A percentile compares a stretch with the other conserved stretches of the same genome.
phyloP scores from a whole-genome alignment of 257 asterid species.

The Solanum lignicaule region DNA sequence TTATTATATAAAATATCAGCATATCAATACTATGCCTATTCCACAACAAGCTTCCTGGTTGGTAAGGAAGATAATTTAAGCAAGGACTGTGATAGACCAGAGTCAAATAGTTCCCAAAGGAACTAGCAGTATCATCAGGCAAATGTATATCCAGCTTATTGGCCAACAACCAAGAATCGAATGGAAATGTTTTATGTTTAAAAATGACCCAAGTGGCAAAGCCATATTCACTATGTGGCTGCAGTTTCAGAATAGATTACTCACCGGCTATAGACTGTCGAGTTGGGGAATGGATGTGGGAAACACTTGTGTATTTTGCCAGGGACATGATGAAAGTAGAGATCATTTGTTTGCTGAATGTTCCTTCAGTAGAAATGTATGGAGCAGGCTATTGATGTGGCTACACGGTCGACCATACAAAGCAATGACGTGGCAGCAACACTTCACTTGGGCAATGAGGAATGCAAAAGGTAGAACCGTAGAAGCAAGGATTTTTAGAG shows the following conservation, averaged over 20 bases:
- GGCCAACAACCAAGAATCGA: not conserved
- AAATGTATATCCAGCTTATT: no score
- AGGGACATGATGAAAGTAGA: not conserved
- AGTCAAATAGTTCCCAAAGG: not conserved
- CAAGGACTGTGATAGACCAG: no score
- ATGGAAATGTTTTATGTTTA: no score
- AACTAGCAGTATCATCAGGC: not conserved
- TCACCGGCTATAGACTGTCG: not conserved
- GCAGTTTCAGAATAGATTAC: not conserved
- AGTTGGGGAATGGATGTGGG: not conserved
- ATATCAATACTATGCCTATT: not conserved
- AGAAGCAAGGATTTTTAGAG: not conserved
- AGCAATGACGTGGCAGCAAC: not conserved
- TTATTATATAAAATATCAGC: no score
- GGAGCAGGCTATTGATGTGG: not conserved
- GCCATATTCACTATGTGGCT: not conserved
- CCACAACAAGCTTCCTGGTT: not conserved
- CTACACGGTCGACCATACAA: not conserved
- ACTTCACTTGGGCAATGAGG: not conserved
- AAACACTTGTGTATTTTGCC: not conserved
- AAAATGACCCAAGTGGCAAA: not conserved
- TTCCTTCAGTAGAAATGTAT: no score
- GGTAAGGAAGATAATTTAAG: not conserved
- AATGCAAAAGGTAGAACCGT: not conserved
- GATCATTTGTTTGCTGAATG: not conserved